Conservation (phyloP, 164 flowering plant species). For the Tinospora cordifolia region DNA sequence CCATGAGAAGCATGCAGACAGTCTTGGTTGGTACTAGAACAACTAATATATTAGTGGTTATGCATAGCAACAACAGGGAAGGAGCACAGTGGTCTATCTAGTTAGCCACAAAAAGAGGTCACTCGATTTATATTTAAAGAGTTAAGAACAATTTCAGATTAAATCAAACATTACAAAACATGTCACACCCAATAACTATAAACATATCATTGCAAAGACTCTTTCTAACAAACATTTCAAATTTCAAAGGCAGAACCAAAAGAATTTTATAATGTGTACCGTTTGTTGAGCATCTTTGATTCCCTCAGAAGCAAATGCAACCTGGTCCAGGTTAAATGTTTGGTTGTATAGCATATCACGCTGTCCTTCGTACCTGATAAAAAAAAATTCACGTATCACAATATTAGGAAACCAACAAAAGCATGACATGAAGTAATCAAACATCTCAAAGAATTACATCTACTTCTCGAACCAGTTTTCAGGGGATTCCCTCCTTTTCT, state of each 20-base stretch:
- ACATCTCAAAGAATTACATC: background rate
- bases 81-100: background rate
- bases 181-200: background rate
- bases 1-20: background rate
- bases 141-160: background rate
- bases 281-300: slow-evolving; percentile 98
- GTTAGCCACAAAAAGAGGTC: background rate
- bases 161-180: background rate
- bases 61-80: background rate
- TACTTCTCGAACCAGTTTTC: too few relatives aligned
- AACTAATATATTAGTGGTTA: background rate
- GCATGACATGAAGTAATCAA: background rate
- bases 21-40: background rate
- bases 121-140: background rate
- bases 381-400: background rate
- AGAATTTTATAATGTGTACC: slow-evolving; percentile 36
- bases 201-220: background rate
- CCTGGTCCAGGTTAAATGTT: slow-evolving; percentile 96
- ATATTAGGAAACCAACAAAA: background rate
- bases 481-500: too few relatives aligned
- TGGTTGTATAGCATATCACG: slow-evolving; percentile 98
- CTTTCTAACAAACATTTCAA: background rate
- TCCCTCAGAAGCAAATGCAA: slow-evolving; percentile 90
- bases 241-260: background rate
- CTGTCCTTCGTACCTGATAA: slow-evolving; percentile 88